These are phyloP conservation scores for Tylopilus sp. DNA, from an alignment of 1,284 basidiomycete species.

Conservation along the genomic window DNA sequence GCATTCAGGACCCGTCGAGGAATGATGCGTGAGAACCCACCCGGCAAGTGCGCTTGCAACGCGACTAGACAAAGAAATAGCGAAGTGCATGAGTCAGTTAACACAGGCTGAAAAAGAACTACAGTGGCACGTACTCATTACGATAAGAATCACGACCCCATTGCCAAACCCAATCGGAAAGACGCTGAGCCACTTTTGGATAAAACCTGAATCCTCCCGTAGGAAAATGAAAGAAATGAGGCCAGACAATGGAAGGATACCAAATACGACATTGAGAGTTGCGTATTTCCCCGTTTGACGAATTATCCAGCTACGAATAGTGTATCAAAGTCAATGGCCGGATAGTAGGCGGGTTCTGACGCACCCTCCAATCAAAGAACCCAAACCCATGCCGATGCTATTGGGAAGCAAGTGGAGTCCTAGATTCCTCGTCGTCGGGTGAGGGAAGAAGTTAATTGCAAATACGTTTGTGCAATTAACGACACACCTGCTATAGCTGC, in stretches of 20 bases:
- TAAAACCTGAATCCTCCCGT: conserved; percentile 14
- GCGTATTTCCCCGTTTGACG: conserved; percentile 30
- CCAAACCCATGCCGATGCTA: conserved; percentile 27
- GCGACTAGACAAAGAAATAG: conserved; percentile 16
- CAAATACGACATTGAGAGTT: conserved; percentile 22
- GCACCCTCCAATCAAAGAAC: conserved; percentile 20
- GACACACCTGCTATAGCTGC: conserved; percentile 25
- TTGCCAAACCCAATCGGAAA: conserved; percentile 27
- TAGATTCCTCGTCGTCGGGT: neutral
- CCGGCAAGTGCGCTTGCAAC: conserved; percentile 24
- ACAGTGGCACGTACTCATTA: conserved; percentile 14
- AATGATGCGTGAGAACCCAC: conserved; percentile 8
- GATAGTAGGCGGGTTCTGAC: neutral
- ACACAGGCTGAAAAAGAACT: neutral
- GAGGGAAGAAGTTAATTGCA: neutral
- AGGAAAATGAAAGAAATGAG: conserved; percentile 17
- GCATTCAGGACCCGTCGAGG: neutral
- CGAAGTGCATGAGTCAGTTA: neutral
- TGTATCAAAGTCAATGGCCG: neutral
- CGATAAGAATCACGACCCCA: conserved; percentile 22
- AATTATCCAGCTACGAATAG: conserved; percentile 21
- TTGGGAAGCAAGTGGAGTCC: conserved; percentile 28
- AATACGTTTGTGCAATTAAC: too few relatives aligned
- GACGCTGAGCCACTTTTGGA: conserved; percentile 28
- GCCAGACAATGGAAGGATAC: conserved; percentile 23